A percentile compares a stretch with the other conserved stretches of the same genome.
phyloP scores from a whole-genome alignment of 208 protist species.

The Acanthamoeba healyi region DNA sequence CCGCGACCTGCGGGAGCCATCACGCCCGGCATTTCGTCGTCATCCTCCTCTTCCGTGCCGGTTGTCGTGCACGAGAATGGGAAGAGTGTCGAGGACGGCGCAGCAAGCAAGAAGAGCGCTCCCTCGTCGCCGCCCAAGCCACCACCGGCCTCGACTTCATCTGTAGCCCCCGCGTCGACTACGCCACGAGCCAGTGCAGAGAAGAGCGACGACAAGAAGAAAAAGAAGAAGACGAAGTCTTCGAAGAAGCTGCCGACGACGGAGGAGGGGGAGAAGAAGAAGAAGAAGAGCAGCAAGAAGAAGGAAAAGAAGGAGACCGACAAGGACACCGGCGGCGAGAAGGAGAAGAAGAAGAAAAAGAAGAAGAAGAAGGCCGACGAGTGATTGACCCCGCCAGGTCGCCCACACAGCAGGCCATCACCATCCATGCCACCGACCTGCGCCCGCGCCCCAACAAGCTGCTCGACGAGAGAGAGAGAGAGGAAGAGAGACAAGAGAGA shows the following conservation, averaged over 20 bases:
- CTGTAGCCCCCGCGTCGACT: too few relatives aligned
- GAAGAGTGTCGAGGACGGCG: not conserved
- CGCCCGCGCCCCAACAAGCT: too few relatives aligned
- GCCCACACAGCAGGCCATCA: not conserved
- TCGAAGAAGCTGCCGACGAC: not conserved
- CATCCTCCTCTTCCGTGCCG: not conserved
- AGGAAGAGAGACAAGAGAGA: too few relatives aligned
- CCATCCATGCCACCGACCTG: not conserved
- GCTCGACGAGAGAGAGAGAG: too few relatives aligned
- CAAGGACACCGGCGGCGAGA: not conserved
- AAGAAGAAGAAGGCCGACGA: not conserved
- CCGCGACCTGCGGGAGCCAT: not conserved
- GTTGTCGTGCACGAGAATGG: not conserved
- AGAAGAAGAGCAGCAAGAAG: conserved; percentile 3
- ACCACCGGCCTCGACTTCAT: too few relatives aligned
- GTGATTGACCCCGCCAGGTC: not conserved
- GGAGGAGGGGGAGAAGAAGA: not conserved
- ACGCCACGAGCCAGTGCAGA: not conserved
- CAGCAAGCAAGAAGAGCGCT: not conserved
- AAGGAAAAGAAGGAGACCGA: not conserved
- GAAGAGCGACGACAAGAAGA: not conserved
- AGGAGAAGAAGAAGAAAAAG: not conserved
- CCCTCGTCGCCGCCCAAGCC: not conserved
- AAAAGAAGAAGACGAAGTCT: not conserved
- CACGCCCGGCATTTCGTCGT: not conserved